Evolutionary conservation across 1,284 basidiomycete genomes (phyloP), one percentile per base, ranked within the genome.

Genomic region (Erythrobasidium hasegawianum): DNA sequence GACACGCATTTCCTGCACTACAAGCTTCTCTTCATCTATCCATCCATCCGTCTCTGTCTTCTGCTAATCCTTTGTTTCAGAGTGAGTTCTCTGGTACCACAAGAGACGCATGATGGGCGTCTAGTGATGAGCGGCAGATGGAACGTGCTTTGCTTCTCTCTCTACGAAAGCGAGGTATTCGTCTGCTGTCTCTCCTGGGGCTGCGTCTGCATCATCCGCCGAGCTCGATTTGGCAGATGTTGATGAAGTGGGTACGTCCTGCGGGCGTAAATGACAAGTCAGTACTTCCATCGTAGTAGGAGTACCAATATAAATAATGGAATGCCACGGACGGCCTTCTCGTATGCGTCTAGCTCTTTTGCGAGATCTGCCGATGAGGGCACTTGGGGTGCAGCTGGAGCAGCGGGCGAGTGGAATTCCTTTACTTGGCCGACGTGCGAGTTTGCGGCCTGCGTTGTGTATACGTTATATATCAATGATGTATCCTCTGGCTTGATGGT

Each of bases 291-390:
- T 11, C 40, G 40, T 11, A 41, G 11, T n/a, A n/a, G n/a, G n/a
- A n/a, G n/a, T n/a, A n/a, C n/a, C n/a, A n/a, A n/a, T n/a, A n/a
- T n/a, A n/a, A 53, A 24, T 47, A 47, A 47, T 5, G 24, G 22
- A 2, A 18, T 14, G 10, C 10, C 68, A 59, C 49, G 71, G 66
- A 73, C 73, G 57, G 58, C 71, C 66, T 61, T 47, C 50, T 78
- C 75, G 75, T 77, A 80, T 14, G 75, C 75, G 65, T 77, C 77
- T 56, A 80, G 72, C 72, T 79, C 75, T 69, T 76, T 76, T 33
- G 78, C 76, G 57, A 80, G 72, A 62, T 77, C 76, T 58, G 75
- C 74, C 26, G 77, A 75, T 58, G 76, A 75, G 20, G 76, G 77
- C n/a, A 75, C 71, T 27, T 69, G 71, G 49, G 79, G 79, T 16